A percentile compares a stretch with the other conserved stretches of the same genome.
These are phyloP conservation scores for Debaryomyces psychrophilus DNA, from an alignment of 1,139 yeast species.

Conservation along the genomic window DNA sequence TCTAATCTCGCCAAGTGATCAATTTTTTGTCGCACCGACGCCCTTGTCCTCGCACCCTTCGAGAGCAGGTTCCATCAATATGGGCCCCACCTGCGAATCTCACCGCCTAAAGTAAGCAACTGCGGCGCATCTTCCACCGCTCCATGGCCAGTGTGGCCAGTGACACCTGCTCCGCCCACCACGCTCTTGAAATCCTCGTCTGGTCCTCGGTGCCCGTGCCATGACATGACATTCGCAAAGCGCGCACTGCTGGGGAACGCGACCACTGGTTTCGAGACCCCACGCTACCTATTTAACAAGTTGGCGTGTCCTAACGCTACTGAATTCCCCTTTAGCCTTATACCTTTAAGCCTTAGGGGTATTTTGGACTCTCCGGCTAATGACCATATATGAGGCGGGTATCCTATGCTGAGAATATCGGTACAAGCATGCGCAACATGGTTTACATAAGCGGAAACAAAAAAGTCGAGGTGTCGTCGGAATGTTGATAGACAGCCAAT, in stretches of 20 bases:
- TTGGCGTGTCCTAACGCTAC: not conserved
- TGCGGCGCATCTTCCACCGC: no score
- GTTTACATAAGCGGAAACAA: not conserved
- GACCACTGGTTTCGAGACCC: not conserved
- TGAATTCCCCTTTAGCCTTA: not conserved
- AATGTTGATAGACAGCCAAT: not conserved
- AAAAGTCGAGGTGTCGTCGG: not conserved
- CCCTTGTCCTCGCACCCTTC: not conserved
- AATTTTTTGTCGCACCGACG: not conserved
- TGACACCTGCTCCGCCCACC: no score
- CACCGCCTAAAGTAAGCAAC: no score
- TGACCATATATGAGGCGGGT: not conserved
- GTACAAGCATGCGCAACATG: not conserved
- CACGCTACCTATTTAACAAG: not conserved
- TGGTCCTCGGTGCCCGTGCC: no score
- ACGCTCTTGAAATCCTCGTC: no score
- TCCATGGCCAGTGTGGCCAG: no score
- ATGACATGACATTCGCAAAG: no score
- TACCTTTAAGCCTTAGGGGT: no score
- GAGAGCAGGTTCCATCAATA: not conserved
- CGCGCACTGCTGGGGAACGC: no score
- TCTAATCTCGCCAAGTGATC: no score
- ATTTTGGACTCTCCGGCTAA: not conserved
- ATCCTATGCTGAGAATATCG: conserved; percentile 3
- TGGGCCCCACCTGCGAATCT: no score